phyloP scores from a whole-genome alignment of 108 stramenopile species.

The Thalassiosira profunda region DNA sequence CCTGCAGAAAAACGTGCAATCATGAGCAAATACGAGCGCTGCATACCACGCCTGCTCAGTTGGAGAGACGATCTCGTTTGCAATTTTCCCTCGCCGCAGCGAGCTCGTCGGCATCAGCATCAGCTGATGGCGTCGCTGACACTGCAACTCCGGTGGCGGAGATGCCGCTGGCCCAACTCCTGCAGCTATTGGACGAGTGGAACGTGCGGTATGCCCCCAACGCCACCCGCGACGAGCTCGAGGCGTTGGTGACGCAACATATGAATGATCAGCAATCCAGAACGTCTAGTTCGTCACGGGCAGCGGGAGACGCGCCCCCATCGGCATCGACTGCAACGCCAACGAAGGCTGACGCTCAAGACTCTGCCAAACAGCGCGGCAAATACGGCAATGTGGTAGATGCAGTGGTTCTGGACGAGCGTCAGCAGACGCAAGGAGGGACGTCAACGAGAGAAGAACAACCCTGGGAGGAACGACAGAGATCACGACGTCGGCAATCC shows the following conservation, averaged over 20 bases:
- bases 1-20: too few species aligned
- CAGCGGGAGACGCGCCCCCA: background rate
- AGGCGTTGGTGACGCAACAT: constrained; percentile 6
- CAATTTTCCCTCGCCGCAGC: too few species aligned
- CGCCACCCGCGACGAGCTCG: constrained; percentile 20
- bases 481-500: background rate
- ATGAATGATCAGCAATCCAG: background rate
- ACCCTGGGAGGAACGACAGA: background rate
- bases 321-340: background rate
- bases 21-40: too few species aligned
- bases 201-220: constrained; percentile 35
- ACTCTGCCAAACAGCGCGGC: background rate
- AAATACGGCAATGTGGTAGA: constrained; percentile 2
- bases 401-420: constrained; percentile 14
- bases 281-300: background rate
- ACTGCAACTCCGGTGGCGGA: too few species aligned
- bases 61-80: too few species aligned
- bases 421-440: too few species aligned
- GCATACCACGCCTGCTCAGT: too few species aligned
- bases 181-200: constrained; percentile 10
- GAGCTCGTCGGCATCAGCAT: too few species aligned
- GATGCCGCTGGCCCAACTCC: constrained; percentile 14
- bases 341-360: too few species aligned
- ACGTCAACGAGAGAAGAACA: background rate
- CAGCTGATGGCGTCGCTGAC: too few species aligned